Evolutionary conservation across 2,329 filamentous ascomycete genomes (phyloP), one percentile per base, ranked within the genome.

Genomic region (Colletotrichum agaves): DNA sequence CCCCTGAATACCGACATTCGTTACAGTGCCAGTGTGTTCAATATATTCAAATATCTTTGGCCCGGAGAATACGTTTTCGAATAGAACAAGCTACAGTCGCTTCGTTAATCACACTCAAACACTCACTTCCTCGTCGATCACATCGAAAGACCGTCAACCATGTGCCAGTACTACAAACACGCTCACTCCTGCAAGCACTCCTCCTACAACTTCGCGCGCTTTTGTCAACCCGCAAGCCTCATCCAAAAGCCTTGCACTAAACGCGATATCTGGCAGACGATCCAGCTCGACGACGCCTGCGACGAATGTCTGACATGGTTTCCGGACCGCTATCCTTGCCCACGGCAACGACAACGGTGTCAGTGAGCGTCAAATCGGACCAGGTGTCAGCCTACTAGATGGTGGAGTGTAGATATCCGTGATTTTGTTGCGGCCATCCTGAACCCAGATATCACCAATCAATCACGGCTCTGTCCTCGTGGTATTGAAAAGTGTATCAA

Each of bases 121-220:
- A 33, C 15, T 27, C 47, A 50, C 7, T 33, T n/a, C 13, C n/a
- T 50, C 11, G 11, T 11, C 23, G 47, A 50, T 8, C 17, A 41
- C 21, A 35, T 27, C 4, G 33, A 35, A n/a, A 12, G 15, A 27
- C 15, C 15, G 21, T 46, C 69, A 7, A 72, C 35, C 12, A 80
- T 80, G 78, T 80, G 78, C 69, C 74, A 76, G 57, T 79, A 80
- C 73, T 79, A 80, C 73, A 78, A 78, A 67, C 77, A 79, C 70
- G 72, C 72, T 41, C 78, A 78, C 71, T 67, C 70, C 55, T 80
- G 78, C 75, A 76, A 76, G 61, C 78, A 79, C 73, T 69, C 73
- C 56, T 71, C 72, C 39, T 75, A 75, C 69, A 75, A 73, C 59
- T 79, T 80, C 50, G 78, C 78, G 56, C 73, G 75, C 71, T 78